A percentile compares a stretch with the other conserved stretches of the same genome.
phyloP scores from a whole-genome alignment of 306 rosid species.

The Calophaca sinica region DNA sequence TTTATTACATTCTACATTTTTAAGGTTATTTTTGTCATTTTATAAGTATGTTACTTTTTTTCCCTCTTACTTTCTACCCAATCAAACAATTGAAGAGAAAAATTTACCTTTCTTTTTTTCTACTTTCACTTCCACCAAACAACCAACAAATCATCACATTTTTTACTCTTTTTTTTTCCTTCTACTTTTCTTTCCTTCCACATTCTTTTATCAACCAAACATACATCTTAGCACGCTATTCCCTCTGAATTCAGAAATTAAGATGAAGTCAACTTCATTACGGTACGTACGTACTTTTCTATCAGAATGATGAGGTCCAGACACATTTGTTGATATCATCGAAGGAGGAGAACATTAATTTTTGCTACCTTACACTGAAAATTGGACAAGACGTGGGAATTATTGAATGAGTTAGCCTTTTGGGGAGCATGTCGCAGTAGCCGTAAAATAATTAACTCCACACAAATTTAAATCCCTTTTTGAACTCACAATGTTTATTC shows the following conservation, averaged over 20 bases:
- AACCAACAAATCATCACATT: no score
- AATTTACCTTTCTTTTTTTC: no score
- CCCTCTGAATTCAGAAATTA: not conserved
- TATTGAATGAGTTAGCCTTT: constrained; percentile 36
- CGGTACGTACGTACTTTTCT: not conserved
- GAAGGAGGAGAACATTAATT: constrained; percentile 30
- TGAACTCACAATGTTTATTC: not conserved
- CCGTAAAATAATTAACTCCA: constrained; percentile 19
- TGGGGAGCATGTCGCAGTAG: constrained; percentile 42
- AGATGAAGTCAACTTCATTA: constrained; percentile 29
- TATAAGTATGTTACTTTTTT: no score
- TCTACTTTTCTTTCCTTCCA: no score
- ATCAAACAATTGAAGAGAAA: no score
- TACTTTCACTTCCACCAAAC: no score
- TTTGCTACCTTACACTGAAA: constrained; percentile 50
- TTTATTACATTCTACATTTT: no score
- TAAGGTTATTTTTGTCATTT: no score
- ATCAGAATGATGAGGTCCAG: constrained; percentile 5
- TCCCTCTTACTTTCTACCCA: no score
- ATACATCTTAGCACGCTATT: not conserved
- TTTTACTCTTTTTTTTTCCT: no score
- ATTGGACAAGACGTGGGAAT: constrained; percentile 49
- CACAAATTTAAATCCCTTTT: not conserved
- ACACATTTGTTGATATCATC: constrained; percentile 51
- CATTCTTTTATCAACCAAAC: no score